phyloP scores from a whole-genome alignment of 176 grass and related monocot species.

The Musa schizocarpa region DNA sequence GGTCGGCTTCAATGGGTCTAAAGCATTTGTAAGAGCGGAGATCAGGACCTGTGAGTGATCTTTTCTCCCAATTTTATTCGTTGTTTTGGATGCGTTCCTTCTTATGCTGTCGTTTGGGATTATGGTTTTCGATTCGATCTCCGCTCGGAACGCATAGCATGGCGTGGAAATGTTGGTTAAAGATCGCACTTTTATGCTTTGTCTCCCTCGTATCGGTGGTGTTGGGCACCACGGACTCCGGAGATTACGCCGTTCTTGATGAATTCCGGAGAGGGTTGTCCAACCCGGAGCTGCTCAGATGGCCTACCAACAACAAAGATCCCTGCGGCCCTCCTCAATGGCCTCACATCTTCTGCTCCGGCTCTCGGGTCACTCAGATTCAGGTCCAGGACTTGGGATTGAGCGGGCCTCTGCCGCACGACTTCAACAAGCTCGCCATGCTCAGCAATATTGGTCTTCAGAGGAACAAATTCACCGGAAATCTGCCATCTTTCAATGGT shows the following conservation, averaged over 20 bases:
- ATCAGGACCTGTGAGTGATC: background rate
- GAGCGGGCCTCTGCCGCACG: constrained; percentile 3
- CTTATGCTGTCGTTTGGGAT: background rate
- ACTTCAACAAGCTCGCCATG: constrained; percentile 16
- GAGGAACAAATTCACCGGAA: constrained; percentile 10
- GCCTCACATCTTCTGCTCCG: constrained; percentile 38
- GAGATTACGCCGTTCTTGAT: constrained; percentile 44
- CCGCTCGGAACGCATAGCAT: background rate
- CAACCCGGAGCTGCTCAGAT: constrained; percentile 37
- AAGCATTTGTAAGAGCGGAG: background rate
- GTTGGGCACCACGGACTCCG: constrained; percentile 23
- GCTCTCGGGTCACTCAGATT: constrained; percentile 2
- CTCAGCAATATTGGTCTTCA: constrained; percentile 7
- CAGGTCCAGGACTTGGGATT: constrained; percentile 9
- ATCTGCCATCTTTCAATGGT: constrained; percentile 13
- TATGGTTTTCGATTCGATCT: background rate
- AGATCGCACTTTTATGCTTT: background rate
- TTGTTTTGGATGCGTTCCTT: background rate
- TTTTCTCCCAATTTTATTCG: background rate
- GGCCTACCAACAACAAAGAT: constrained; percentile 35
- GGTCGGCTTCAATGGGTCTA: background rate
- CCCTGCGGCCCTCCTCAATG: constrained; percentile 42
- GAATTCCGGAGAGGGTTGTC: constrained; percentile 38
- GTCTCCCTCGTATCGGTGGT: background rate
- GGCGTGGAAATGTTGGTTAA: background rate